Conservation (phyloP, 768 basidiomycete species). For the Paxillus involutus region DNA sequence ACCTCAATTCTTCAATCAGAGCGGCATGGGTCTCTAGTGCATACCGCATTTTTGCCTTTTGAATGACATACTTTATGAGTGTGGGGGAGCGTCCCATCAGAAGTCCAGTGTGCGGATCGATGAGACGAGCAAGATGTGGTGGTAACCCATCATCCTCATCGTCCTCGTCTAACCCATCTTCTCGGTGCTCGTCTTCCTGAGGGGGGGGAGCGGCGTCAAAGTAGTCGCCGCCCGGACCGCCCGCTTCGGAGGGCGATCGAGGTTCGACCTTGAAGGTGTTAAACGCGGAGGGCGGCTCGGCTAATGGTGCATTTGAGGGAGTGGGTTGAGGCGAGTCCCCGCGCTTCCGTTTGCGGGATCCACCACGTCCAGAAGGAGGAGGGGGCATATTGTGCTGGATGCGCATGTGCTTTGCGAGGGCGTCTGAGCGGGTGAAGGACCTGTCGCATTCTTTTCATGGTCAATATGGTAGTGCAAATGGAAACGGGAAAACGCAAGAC, state of each 20-base stretch:
- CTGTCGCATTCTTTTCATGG: slow-evolving; percentile 79
- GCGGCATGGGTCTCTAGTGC: slow-evolving; percentile 66
- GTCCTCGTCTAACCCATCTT: slow-evolving; percentile 24
- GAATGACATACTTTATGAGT: slow-evolving; percentile 68
- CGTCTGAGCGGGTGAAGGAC: slow-evolving; percentile 93
- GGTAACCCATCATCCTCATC: slow-evolving; percentile 53
- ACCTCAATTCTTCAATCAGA: slow-evolving; percentile 63
- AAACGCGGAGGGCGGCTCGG: slow-evolving; percentile 39
- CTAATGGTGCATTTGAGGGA: slow-evolving; percentile 15
- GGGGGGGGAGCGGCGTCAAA: slow-evolving; percentile 24
- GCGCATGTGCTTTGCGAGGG: slow-evolving; percentile 89
- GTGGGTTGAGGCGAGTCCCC: slow-evolving; percentile 31
- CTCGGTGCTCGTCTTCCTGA: slow-evolving; percentile 17
- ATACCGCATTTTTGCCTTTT: slow-evolving; percentile 72
- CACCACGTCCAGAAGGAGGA: slow-evolving; percentile 71
- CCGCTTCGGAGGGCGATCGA: slow-evolving; percentile 39
- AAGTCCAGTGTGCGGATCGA: slow-evolving; percentile 58
- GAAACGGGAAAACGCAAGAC: slow-evolving; percentile 19
- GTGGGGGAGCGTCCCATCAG: slow-evolving; percentile 68
- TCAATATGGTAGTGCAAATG: neutral
- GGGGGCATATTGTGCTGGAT: slow-evolving; percentile 81
- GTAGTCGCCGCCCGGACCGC: slow-evolving; percentile 30
- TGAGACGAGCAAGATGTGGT: slow-evolving; percentile 46
- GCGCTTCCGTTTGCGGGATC: slow-evolving; percentile 70
- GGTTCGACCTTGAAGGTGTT: slow-evolving; percentile 68